Conservation (phyloP, 2,329 filamentous ascomycete genomes). For the Cytospora paraplurivora region DNA sequence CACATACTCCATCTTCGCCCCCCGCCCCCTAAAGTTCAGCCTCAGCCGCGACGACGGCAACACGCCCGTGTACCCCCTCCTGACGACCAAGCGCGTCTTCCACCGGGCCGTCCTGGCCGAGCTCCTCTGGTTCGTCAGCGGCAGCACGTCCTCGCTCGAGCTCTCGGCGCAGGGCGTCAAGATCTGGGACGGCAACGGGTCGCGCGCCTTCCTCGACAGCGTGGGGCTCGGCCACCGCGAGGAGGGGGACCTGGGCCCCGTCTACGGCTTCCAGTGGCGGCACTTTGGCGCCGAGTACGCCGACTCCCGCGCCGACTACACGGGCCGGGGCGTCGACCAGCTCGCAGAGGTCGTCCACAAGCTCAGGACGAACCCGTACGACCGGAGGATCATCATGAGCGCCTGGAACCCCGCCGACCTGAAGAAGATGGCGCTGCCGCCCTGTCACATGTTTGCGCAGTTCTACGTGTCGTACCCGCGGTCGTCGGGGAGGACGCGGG, state of each 20-base stretch:
- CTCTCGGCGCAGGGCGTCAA: constrained; percentile 82
- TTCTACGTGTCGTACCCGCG: constrained; percentile 83
- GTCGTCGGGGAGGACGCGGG: constrained; percentile 24
- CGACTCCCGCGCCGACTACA: constrained; percentile 78
- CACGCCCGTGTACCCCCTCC: constrained; percentile 76
- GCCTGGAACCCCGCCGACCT: constrained; percentile 94
- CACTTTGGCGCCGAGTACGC: constrained; percentile 94
- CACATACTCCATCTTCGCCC: constrained; percentile 86
- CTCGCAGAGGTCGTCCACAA: constrained; percentile 88
- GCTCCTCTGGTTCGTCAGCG: constrained; percentile 93
- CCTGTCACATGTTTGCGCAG: constrained; percentile 97
- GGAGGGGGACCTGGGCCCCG: constrained; percentile 87
- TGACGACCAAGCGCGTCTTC: constrained; percentile 98
- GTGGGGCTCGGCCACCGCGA: constrained; percentile 80
- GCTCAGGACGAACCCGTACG: constrained; percentile 79
- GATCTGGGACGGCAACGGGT: constrained; percentile 98
- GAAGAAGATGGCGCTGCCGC: constrained; percentile 85
- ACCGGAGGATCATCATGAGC: constrained; percentile 83
- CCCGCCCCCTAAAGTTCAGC: constrained; percentile 81
- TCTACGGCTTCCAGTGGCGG: constrained; percentile 98
- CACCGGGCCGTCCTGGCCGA: constrained; percentile 86
- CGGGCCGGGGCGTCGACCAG: constrained; percentile 88
- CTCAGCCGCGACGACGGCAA: constrained; percentile 64
- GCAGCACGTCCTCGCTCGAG: constrained; percentile 75
- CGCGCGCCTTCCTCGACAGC: constrained; percentile 83